These are phyloP conservation scores for Diaporthe longicolla DNA, from an alignment of 2,329 filamentous ascomycete genomes.

Conservation along the genomic window DNA sequence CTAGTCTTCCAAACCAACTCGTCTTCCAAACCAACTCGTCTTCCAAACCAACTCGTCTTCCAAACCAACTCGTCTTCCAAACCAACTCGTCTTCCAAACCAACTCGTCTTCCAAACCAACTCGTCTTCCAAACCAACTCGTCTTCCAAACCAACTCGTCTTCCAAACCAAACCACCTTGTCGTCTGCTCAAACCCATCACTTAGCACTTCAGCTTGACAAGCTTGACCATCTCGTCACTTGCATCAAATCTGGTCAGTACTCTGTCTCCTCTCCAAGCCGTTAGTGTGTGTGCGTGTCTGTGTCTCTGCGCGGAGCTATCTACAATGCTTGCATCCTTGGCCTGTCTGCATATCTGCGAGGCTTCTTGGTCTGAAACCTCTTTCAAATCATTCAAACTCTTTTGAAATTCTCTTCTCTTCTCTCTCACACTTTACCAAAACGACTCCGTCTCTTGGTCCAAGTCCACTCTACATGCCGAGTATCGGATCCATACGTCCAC, in stretches of 20 bases:
- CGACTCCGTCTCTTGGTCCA: not conserved
- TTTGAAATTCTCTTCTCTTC: not conserved
- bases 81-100: not conserved
- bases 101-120: not conserved
- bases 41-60: not conserved
- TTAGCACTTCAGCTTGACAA: not conserved
- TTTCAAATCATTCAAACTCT: not conserved
- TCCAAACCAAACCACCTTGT: not conserved
- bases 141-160: not conserved
- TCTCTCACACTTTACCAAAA: not conserved
- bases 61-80: not conserved
- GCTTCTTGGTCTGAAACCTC: not conserved
- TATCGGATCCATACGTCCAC: not conserved
- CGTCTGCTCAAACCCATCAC: not conserved
- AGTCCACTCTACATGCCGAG: not conserved
- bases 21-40: not conserved
- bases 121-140: not conserved
- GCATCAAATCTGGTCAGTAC: slow-evolving; percentile 2
- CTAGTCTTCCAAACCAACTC: not conserved
- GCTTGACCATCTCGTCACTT: not conserved
- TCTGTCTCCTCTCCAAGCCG: not conserved
- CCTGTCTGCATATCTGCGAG: slow-evolving; percentile 2
- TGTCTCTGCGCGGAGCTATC: not conserved
- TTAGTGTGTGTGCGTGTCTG: slow-evolving; percentile 6
- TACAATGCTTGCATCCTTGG: not conserved